Base-by-base conservation (phyloP, 345 rosid genomes). In the Sonneratia alba region DNA sequence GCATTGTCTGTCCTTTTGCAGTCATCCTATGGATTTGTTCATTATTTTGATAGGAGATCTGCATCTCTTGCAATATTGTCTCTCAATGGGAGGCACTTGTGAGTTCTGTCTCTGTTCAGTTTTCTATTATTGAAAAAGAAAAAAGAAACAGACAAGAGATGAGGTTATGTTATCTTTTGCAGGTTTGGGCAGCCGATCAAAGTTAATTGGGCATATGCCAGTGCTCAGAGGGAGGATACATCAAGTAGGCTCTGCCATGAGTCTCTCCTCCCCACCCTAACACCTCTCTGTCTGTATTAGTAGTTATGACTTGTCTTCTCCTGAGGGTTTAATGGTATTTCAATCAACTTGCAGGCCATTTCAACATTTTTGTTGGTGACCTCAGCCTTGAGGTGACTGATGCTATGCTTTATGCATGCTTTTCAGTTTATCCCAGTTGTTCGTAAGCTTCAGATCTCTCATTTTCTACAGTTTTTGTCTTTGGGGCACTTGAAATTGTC, bases 131-230 rank as follows among this genome's bases (percentile, higher is more conserved):
- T 40, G 12, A n/a, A 3, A 5, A 4, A 4, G 16, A 4, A 15
- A 19, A 12, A 66, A 27, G 32, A 27, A 38, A 7, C 3, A 10
- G 24, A 66, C 1, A n/a, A 42, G 45, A 37, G 47, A 24, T 67
- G 6, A 40, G 71, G 19, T 38, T 53, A 15, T 62, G 27, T 1
- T 75, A 49, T 51, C 7, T 22, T 73, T 80, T 76, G 70, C 89
- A 95, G 99, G 71, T 92, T 95, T 80, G 99, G 99, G 70, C 99
- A 92, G 84, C 99, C 99, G 74, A 95, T 95, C 80, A 95, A 95
- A 82, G 99, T 95, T 74, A 95, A 95, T 73, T 95, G 99, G 99
- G 99, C 99, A 49, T 95, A 95, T 82, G 92, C 94, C 59, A 95
- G 92, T 84, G 96, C 93, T 76, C 99, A 95, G 84, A 87, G 97